phyloP scores from a whole-genome alignment of 345 rosid species.

The Schrenkiella parvula region DNA sequence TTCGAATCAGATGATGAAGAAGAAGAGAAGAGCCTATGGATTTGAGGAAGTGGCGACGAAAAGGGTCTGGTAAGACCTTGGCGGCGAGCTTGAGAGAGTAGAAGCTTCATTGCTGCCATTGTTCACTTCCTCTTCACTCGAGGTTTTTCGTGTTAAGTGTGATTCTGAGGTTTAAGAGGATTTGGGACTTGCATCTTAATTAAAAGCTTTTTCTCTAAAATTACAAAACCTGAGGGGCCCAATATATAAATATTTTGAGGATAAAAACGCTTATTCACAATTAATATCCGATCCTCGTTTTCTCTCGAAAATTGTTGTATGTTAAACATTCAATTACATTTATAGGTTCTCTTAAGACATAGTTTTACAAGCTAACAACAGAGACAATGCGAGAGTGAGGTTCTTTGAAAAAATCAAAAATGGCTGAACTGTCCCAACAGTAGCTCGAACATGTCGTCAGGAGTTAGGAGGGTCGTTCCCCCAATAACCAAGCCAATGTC shows the following conservation, averaged over 20 bases:
- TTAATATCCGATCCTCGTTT: not conserved
- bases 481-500: conserved; percentile 71
- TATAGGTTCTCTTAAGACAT: not conserved
- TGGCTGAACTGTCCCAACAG: conserved; percentile 60
- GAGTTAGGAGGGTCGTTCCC: conserved; percentile 89
- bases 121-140: conserved; percentile 2
- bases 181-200: not conserved
- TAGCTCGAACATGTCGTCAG: conserved; percentile 76
- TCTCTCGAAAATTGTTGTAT: conserved; percentile 12
- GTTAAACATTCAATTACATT: not conserved
- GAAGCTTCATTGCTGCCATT: conserved; percentile 53
- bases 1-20: conserved; percentile 31
- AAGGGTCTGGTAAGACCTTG: conserved; percentile 33
- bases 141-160: conserved; percentile 19
- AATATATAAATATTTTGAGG: not conserved
- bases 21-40: conserved; percentile 39
- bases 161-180: conserved; percentile 19
- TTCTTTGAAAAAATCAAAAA: conserved; percentile 31
- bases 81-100: conserved; percentile 55
- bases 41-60: conserved; percentile 30
- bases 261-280: not conserved
- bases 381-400: not conserved
- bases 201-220: not conserved
- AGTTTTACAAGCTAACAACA: conserved; percentile 14
- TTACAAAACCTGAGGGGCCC: conserved; percentile 1